phyloP scores from a whole-genome alignment of 2,329 filamentous ascomycete genomes.

The Didymella exigua region DNA sequence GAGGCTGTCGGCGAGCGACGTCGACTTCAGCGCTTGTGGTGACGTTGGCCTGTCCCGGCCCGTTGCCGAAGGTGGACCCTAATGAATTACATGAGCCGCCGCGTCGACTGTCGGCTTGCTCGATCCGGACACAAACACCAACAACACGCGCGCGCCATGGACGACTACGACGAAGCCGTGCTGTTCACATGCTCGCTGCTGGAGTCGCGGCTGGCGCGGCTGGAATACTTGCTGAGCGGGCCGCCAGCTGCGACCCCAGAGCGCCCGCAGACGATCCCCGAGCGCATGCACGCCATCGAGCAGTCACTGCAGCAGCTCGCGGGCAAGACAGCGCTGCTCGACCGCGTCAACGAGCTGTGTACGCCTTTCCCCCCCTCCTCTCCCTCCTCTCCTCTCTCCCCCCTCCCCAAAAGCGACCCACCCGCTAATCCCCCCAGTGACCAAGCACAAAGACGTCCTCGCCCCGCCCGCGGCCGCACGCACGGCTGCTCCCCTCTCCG shows the following conservation, averaged over 20 bases:
- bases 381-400: too few relatives aligned
- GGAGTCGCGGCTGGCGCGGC: constrained; percentile 52
- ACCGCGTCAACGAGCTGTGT: constrained; percentile 50
- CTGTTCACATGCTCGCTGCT: constrained; percentile 52
- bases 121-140: neutral
- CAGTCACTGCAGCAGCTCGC: constrained; percentile 48
- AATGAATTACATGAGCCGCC: neutral
- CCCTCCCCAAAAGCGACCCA: too few relatives aligned
- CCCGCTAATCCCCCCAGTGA: constrained; percentile 40
- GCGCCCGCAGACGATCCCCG: constrained; percentile 36
- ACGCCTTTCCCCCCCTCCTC: too few relatives aligned
- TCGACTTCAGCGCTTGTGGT: constrained; percentile 9
- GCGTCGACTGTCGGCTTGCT: neutral
- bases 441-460: constrained; percentile 50
- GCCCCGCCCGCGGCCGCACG: constrained; percentile 23
- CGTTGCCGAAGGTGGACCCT: neutral
- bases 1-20: neutral
- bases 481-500: constrained; percentile 28
- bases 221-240: constrained; percentile 53
- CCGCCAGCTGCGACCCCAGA: constrained; percentile 29
- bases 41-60: constrained; percentile 10
- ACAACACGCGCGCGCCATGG: constrained; percentile 34
- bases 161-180: constrained; percentile 48
- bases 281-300: constrained; percentile 48
- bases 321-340: constrained; percentile 47